Conservation (phyloP, 148 eudicot species). For the Fallopia convolvulus region DNA sequence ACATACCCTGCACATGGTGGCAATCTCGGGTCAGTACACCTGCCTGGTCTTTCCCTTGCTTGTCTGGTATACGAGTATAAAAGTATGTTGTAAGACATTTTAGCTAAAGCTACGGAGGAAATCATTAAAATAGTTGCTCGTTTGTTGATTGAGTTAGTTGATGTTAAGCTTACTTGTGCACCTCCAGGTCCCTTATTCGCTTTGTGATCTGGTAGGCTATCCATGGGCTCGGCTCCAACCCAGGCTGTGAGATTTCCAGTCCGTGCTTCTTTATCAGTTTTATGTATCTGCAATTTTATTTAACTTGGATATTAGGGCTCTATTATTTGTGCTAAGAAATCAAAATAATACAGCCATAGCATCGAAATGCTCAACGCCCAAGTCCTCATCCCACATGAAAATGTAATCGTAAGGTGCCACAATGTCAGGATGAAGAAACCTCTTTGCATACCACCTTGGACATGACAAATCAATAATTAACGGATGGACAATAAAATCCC, state of each 20-base stretch:
- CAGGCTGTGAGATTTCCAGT: conserved; percentile 96
- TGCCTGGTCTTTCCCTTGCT: neutral
- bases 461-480: no score
- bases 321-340: neutral
- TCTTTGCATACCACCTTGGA: conserved; percentile 67
- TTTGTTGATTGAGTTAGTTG: no score
- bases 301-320: neutral
- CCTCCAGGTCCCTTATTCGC: conserved; percentile 43
- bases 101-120: neutral
- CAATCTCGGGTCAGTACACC: neutral
- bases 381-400: conserved; percentile 95
- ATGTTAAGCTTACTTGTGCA: conserved; percentile 58
- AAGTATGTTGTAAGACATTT: neutral
- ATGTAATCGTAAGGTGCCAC: conserved; percentile 91
- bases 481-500: no score
- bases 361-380: conserved; percentile 76
- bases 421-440: conserved; percentile 89
- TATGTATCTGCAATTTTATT: conserved; percentile 50
- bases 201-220: conserved; percentile 69
- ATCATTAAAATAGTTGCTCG: neutral
- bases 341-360: conserved; percentile 24
- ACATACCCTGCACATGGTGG: conserved; percentile 8
- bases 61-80: neutral
- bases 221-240: conserved; percentile 41
- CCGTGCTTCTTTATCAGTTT: conserved; percentile 78